Base-by-base conservation (phyloP, 805 yeast genomes). In the Torulaspora franciscae region DNA sequence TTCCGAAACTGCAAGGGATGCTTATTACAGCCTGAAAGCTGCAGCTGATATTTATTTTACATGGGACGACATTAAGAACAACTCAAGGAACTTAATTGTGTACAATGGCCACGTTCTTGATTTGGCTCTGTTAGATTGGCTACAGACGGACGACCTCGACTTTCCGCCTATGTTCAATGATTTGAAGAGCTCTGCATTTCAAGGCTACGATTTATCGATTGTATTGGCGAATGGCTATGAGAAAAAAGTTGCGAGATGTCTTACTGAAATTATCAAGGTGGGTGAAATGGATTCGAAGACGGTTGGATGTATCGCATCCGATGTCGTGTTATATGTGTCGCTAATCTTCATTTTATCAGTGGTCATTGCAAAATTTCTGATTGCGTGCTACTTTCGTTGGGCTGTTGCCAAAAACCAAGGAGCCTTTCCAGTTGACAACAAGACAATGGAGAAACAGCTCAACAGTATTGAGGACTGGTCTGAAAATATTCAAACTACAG, bases 331-430 rank as follows among this genome's bases (percentile, higher is more conserved):
- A 48, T 79, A 80, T 55, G 75, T 84, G 6, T 85, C 97, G 1
- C 74, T 93, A 57, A 82, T 85, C 7, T 88, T 93, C 61, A 90
- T 93, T 56, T 71, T 93, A 46, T 76, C 95, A 1, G 78, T 93
- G 43, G 95, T 89, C 19, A 59, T 81, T 42, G 72, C 73, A 34
- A 90, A 90, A 67, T 93, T 93, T 57, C 45, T 84, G 10, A 72
- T 91, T 63, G 97, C 99, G 0, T 82, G 91, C 60, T 87, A 89
- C 62, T 93, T 83, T 73, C 81, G 84, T 55, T 91, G 96, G 95
- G 66, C 79, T 46, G 67, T 91, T 14, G 75, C 96, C 7, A 77
- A 80, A 34, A 73, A 67, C 28, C 96, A 89, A 68, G 98, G 98
- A 49, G 93, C 93, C 2, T 76, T 75, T 48, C 69, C 68, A 23